A percentile compares a stretch with the other conserved stretches of the same genome.
Evolutionary conservation across 2,329 filamentous ascomycete species (phyloP).

Genomic region (Biscogniauxia mediterranea): DNA sequence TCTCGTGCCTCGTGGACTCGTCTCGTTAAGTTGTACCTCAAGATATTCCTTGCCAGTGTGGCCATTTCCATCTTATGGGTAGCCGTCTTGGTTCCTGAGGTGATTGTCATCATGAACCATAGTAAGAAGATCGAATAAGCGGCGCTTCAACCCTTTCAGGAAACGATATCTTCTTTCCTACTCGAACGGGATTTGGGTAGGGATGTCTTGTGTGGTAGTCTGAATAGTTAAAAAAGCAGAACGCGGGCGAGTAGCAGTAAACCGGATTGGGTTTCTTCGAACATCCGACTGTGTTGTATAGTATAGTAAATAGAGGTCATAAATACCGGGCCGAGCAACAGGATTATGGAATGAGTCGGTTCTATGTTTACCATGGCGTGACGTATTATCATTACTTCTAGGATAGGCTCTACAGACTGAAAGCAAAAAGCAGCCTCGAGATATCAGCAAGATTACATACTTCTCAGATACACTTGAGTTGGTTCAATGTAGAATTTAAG

Average conservation of each 20-base stretch:
- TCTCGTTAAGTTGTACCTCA: conserved; percentile 71
- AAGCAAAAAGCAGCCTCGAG: neutral
- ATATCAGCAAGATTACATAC: too few relatives aligned
- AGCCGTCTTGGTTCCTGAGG: conserved; percentile 51
- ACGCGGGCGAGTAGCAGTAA: neutral
- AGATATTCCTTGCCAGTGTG: conserved; percentile 60
- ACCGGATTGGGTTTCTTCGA: neutral
- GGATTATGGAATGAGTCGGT: neutral
- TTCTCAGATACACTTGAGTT: neutral
- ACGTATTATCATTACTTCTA: neutral
- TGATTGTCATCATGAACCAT: conserved; percentile 40
- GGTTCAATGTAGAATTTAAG: too few relatives aligned
- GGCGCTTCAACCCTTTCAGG: neutral
- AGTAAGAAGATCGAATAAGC: conserved; percentile 26
- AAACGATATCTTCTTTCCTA: neutral
- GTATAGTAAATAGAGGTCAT: neutral
- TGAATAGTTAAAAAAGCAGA: neutral
- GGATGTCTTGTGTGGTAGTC: neutral
- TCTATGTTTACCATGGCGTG: neutral
- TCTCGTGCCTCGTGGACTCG: conserved; percentile 69
- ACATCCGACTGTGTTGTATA: neutral
- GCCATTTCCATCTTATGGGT: conserved; percentile 46
- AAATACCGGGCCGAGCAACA: neutral
- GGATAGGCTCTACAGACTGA: neutral
- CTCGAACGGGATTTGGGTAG: too few relatives aligned